phyloP scores from a whole-genome alignment of 2,329 filamentous ascomycete genomes.

The Sclerotinia subarctica region DNA sequence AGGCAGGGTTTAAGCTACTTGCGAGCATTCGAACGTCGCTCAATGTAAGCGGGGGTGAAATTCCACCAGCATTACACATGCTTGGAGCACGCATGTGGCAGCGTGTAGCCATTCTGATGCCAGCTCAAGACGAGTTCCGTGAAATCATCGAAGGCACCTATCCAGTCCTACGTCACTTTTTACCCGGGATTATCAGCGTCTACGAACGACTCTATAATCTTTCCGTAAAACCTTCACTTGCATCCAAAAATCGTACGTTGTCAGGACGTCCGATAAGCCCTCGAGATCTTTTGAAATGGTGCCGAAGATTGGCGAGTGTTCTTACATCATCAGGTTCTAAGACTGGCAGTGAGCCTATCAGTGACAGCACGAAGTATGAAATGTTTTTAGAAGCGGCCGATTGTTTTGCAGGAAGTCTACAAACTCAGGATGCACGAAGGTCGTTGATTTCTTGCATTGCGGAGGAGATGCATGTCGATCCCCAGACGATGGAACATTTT shows the following conservation, averaged over 20 bases:
- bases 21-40: slow-evolving; percentile 81
- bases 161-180: slow-evolving; percentile 63
- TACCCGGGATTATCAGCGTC: slow-evolving; percentile 57
- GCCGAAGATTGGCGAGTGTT: slow-evolving; percentile 67
- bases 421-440: slow-evolving; percentile 58
- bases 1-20: slow-evolving; percentile 83
- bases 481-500: slow-evolving; percentile 76
- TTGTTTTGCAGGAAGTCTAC: slow-evolving; percentile 81
- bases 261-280: slow-evolving; percentile 57
- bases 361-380: slow-evolving; percentile 69
- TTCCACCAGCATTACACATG: slow-evolving; percentile 63
- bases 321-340: slow-evolving; percentile 60
- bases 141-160: slow-evolving; percentile 70
- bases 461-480: slow-evolving; percentile 81
- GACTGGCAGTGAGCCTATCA: slow-evolving; percentile 66
- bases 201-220: slow-evolving; percentile 53
- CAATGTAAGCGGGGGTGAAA: slow-evolving; percentile 64
- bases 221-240: slow-evolving; percentile 43
- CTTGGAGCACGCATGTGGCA: slow-evolving; percentile 88
- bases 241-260: slow-evolving; percentile 48
- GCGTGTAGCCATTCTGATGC: slow-evolving; percentile 64
- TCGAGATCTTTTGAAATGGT: slow-evolving; percentile 89
- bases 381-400: slow-evolving; percentile 94
- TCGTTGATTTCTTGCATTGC: slow-evolving; percentile 69
- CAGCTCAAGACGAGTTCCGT: slow-evolving; percentile 66